phyloP scores from a whole-genome alignment of 139 green algal species.

The Haematococcus sp. region DNA sequence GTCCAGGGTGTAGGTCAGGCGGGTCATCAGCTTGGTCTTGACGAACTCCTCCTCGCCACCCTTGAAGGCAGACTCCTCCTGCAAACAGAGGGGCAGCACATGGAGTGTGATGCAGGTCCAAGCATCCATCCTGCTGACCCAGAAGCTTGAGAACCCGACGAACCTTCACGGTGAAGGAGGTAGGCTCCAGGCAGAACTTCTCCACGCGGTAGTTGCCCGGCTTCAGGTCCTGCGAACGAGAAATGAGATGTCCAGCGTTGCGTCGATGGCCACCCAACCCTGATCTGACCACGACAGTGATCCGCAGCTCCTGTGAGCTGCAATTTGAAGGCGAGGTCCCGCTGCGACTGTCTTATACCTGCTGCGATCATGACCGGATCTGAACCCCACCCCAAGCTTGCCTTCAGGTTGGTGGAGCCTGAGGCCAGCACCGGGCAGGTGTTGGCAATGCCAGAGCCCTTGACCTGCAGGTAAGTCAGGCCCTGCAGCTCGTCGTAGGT shows the following conservation, averaged over 20 bases:
- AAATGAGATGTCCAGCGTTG: too few relatives aligned
- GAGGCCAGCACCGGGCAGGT: slow-evolving; percentile 91
- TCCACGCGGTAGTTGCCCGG: slow-evolving; percentile 89
- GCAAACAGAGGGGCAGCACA: too few relatives aligned
- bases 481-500: slow-evolving; percentile 95
- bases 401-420: slow-evolving; percentile 73
- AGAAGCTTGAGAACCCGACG: too few relatives aligned
- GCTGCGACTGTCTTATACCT: too few relatives aligned
- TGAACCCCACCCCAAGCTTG: neutral
- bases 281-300: too few relatives aligned
- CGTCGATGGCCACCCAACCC: too few relatives aligned
- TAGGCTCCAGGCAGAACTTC: slow-evolving; percentile 99
- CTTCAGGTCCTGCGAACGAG: slow-evolving; percentile 64
- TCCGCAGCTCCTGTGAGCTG: too few relatives aligned
- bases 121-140: too few relatives aligned
- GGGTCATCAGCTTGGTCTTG: slow-evolving; percentile 98
- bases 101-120: too few relatives aligned
- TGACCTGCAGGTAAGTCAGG: slow-evolving; percentile 98
- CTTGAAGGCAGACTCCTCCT: slow-evolving; percentile 69
- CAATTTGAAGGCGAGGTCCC: too few relatives aligned
- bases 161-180: slow-evolving; percentile 87
- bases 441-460: slow-evolving; percentile 97
- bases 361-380: too few relatives aligned
- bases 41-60: slow-evolving; percentile 90
- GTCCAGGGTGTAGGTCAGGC: slow-evolving; percentile 98